A percentile compares a stretch with the other conserved stretches of the same genome.
Conservation (phyloP, 495 filamentous ascomycete species). For the Amphirosellinia nigrospora region DNA sequence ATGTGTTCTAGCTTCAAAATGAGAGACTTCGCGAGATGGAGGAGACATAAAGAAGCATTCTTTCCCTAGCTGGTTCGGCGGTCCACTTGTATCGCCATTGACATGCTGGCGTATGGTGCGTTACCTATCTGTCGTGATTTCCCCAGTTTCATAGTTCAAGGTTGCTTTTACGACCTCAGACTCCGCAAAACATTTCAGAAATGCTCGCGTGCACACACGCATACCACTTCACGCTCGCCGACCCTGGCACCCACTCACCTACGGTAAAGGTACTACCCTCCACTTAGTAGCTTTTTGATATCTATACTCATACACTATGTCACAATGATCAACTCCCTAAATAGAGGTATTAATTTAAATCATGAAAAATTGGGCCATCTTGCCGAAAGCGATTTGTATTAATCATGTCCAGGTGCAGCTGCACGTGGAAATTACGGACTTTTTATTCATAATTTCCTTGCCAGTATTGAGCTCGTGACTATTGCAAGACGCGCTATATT, state of each 20-base stretch:
- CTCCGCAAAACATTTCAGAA: neutral
- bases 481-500: slow-evolving; percentile 23
- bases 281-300: neutral
- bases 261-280: no score
- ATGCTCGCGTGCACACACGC: neutral
- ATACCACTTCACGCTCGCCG: neutral
- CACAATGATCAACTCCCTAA: neutral
- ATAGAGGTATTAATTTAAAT: neutral
- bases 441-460: neutral
- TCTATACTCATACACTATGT: neutral
- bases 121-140: no score
- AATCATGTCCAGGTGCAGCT: slow-evolving; percentile 16
- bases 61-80: neutral
- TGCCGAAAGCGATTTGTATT: slow-evolving; percentile 9
- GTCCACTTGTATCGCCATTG: neutral
- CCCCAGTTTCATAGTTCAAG: no score
- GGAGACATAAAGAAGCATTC: neutral
- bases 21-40: neutral
- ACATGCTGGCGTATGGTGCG: neutral
- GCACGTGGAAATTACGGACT: slow-evolving; percentile 10
- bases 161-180: neutral
- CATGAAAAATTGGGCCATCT: no score
- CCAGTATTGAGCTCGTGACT: slow-evolving; percentile 14
- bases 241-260: neutral
- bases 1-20: no score